Percentiles rank a stretch among this genome's conserved stretches.
phyloP scores from a whole-genome alignment of 768 basidiomycete species.

The Cytidiella melzeri region DNA sequence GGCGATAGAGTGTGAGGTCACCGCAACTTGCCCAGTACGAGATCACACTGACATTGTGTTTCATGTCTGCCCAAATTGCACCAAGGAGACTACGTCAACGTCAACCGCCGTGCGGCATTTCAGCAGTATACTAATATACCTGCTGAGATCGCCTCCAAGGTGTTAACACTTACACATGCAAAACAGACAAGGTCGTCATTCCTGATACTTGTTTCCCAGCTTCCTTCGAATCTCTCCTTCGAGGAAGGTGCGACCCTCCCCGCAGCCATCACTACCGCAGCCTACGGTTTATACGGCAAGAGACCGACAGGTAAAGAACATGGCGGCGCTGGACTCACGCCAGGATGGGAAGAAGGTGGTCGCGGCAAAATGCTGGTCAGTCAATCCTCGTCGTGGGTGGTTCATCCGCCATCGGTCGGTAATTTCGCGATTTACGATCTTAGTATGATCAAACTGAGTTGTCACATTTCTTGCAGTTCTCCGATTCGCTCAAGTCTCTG shows the following conservation, averaged over 20 bases:
- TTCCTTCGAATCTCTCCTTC: constrained; percentile 7
- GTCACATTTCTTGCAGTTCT: no score
- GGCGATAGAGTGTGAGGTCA: constrained; percentile 6
- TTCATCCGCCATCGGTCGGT: constrained; percentile 24
- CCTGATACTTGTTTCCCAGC: not conserved
- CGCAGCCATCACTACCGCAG: constrained; percentile 1
- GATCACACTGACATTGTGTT: no score
- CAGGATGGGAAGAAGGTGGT: constrained; percentile 23
- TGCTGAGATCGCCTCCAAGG: constrained; percentile 8
- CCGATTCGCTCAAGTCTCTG: constrained; percentile 7
- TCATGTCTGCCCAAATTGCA: no score
- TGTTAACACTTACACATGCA: not conserved
- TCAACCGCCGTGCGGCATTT: no score
- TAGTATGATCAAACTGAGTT: no score
- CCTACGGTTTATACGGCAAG: constrained; percentile 4
- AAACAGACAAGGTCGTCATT: not conserved
- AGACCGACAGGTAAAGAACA: no score
- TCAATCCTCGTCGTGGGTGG: constrained; percentile 29
- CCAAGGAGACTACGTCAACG: no score
- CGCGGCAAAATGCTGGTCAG: constrained; percentile 23
- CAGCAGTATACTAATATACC: constrained; percentile 9
- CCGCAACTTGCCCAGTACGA: not conserved
- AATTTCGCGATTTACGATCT: no score
- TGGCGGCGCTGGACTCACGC: constrained; percentile 21
- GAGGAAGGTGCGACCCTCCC: constrained; percentile 10